phyloP scores from a whole-genome alignment of 2,329 filamentous ascomycete genomes.

The Xylariomycetidae sp. region DNA sequence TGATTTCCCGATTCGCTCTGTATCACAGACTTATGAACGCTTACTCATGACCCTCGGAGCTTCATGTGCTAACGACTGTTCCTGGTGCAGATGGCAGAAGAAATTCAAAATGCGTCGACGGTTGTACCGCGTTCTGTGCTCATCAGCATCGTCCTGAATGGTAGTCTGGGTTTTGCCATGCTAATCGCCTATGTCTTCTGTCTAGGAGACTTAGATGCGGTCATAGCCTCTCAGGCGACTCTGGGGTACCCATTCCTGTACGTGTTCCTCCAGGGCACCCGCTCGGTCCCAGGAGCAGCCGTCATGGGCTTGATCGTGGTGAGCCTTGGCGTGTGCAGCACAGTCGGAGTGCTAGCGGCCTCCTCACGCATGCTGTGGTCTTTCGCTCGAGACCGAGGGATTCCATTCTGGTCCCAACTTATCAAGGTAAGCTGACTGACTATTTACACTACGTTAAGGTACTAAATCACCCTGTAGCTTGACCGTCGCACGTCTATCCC shows the following conservation, averaged over 20 bases:
- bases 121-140: conserved; percentile 5
- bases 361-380: conserved; percentile 7
- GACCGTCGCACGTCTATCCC: conserved; percentile 4
- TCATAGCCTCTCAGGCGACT: conserved; percentile 3
- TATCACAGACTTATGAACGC: too few relatives aligned
- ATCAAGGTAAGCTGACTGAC: conserved; percentile 1
- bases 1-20: background rate
- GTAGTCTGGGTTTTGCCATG: conserved; percentile 4
- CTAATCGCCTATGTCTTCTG: conserved; percentile 6
- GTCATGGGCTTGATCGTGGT: conserved; percentile 4
- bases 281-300: conserved; percentile 2
- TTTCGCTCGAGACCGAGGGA: conserved; percentile 5
- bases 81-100: conserved; percentile 6
- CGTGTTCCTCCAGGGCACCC: conserved; percentile 3
- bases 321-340: conserved; percentile 3
- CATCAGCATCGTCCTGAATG: conserved; percentile 4
- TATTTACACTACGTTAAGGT: background rate
- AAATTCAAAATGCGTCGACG: conserved; percentile 4
- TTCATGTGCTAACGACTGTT: too few relatives aligned
- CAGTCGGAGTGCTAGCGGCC: conserved; percentile 3
- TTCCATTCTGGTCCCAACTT: conserved; percentile 4
- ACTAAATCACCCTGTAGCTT: conserved; percentile 2
- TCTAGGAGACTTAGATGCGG: conserved; percentile 4
- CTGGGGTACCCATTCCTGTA: conserved; percentile 5
- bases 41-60: too few relatives aligned